phyloP scores from a whole-genome alignment of 2,329 filamentous ascomycete genomes.

The Clarireedia paspali region DNA sequence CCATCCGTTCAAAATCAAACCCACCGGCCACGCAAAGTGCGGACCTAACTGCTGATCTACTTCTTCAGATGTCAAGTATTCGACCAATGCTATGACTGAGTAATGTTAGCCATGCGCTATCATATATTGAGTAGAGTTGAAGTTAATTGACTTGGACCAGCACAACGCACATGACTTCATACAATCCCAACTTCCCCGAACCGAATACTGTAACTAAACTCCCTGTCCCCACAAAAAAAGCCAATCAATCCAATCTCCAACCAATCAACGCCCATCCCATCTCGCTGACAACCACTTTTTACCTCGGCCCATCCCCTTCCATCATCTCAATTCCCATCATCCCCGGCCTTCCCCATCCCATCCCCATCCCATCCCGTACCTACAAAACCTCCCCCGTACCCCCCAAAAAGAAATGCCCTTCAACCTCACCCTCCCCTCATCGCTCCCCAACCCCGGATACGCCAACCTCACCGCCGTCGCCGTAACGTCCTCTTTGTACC shows the following conservation, averaged over 20 bases:
- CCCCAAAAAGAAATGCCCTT: neutral
- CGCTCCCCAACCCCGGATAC: neutral
- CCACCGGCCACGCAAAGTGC: constrained; percentile 27
- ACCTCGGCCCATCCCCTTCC: too few relatives aligned
- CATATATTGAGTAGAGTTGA: neutral
- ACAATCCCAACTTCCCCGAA: too few relatives aligned
- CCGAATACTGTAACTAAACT: too few relatives aligned
- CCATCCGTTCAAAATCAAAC: constrained; percentile 15
- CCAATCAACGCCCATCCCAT: too few relatives aligned
- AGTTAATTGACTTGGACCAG: too few relatives aligned
- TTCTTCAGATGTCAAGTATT: constrained; percentile 30
- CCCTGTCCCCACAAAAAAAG: too few relatives aligned
- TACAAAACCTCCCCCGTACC: neutral
- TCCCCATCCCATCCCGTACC: too few relatives aligned
- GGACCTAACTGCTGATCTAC: constrained; percentile 22
- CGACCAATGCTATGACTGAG: constrained; percentile 27
- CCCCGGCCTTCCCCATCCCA: too few relatives aligned
- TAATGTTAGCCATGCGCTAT: constrained; percentile 8
- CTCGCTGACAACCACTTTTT: too few relatives aligned
- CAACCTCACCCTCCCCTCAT: neutral
- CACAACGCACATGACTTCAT: neutral
- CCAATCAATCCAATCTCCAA: too few relatives aligned
- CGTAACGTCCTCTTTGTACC: constrained; percentile 1
- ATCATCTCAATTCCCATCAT: too few relatives aligned
- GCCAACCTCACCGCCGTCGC: constrained; percentile 1